Base-by-base conservation (phyloP, 805 yeast genomes). In the Yamadazyma philogaea region DNA sequence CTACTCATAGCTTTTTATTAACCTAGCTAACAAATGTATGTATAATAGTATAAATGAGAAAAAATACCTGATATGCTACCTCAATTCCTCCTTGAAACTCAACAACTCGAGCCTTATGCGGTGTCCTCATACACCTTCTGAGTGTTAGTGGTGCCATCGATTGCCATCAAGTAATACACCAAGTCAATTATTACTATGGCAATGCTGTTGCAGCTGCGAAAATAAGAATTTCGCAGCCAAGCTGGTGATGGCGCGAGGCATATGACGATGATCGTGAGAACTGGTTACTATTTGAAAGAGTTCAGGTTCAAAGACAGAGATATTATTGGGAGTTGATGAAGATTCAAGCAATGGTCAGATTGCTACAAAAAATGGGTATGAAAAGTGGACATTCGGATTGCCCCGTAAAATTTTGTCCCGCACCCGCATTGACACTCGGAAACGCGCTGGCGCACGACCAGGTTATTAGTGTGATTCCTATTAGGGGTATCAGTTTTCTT, bases 161-260 rank as follows among this genome's bases (percentile, higher is more conserved):
- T 7, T 11, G 8, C 10, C 3, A 24, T 4, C 10, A 7, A n/a
- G 28, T 7, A 24, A 11, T 24, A 5, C n/a, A 24, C 28, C 28
- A 32, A 32, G 21, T 32, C 24, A 32, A 7, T 15, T n/a, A 32
- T 32, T 18, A 32, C 22, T 18, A 32, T 17, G 14, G 18, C 12
- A n/a, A 10, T 27, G 32, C 19, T 20, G 32, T 39, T 39, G 43
- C 38, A 34, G 35, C 34, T 40, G 43, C 43, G 43, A 40, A 40
- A 31, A 22, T 40, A 12, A 10, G 12, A 39, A 24, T 39, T 33
- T 34, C 32, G 42, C 42, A 39, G 35, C 33, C 30, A 7, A 24
- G 8, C 28, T 24, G 12, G 28, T 11, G 28, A 24, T 24, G 12
- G 28, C 28, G 28, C 28, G 28, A 24, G 28, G 12, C 3, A 24